phyloP scores from a whole-genome alignment of 768 basidiomycete genomes.

The Boletus pseudo-olivaceus region DNA sequence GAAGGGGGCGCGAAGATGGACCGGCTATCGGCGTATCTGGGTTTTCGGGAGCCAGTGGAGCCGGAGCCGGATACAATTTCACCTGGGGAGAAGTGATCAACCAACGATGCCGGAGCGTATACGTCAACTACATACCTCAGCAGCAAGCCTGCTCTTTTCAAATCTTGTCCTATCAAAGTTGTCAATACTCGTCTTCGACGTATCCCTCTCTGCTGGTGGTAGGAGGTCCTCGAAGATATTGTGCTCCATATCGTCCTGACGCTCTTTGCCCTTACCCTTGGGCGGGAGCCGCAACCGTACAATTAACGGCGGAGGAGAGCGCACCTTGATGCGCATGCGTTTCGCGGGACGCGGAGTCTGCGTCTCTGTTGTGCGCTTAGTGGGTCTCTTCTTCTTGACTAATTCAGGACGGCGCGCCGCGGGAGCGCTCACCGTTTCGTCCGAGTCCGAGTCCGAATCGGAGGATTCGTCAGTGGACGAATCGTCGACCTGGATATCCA shows the following conservation, averaged over 20 bases:
- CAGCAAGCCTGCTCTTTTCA: slow-evolving; percentile 63
- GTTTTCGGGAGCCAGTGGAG: slow-evolving; percentile 32
- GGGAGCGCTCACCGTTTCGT: slow-evolving; percentile 16
- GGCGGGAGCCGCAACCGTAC: slow-evolving; percentile 55
- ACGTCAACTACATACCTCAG: slow-evolving; percentile 56
- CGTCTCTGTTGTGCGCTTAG: slow-evolving; percentile 22
- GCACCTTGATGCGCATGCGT: slow-evolving; percentile 46
- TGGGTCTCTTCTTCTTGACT: slow-evolving; percentile 29
- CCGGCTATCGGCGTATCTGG: slow-evolving; percentile 44
- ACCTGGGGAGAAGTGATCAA: slow-evolving; percentile 33
- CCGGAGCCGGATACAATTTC: slow-evolving; percentile 46
- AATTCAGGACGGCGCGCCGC: slow-evolving; percentile 11
- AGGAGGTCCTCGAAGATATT: slow-evolving; percentile 87
- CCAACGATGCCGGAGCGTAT: not conserved
- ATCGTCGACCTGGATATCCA: slow-evolving; percentile 35
- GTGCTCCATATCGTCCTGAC: slow-evolving; percentile 56
- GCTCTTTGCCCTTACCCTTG: slow-evolving; percentile 67
- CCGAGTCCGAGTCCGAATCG: slow-evolving; percentile 30
- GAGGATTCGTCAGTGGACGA: slow-evolving; percentile 34
- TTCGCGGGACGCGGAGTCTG: slow-evolving; percentile 36
- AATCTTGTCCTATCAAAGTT: slow-evolving; percentile 64
- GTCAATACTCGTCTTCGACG: slow-evolving; percentile 59
- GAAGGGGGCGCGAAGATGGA: slow-evolving; percentile 59
- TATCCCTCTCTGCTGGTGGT: slow-evolving; percentile 64
- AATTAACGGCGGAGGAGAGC: slow-evolving; percentile 32